Evolutionary conservation across 768 basidiomycete genomes (phyloP).

Genomic region (Cystoderma amianthinum): DNA sequence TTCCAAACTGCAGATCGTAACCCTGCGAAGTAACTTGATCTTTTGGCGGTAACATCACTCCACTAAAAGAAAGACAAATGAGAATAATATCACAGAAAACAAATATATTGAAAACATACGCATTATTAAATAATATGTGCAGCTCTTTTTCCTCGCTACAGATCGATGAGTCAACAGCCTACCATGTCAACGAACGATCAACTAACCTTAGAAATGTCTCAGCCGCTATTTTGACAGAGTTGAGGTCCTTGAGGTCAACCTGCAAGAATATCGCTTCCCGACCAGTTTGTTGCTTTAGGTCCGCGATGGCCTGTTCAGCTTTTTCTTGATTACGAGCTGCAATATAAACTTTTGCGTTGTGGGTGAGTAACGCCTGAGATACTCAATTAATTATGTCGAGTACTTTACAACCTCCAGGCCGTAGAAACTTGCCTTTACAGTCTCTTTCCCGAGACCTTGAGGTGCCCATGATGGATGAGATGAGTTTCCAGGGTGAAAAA

Average conservation of each 20-base stretch:
- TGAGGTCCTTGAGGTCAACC: conserved; percentile 35
- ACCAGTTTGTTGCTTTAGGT: conserved; percentile 43
- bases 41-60: conserved; percentile 38
- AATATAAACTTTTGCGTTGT: conserved; percentile 64
- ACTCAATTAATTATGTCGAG: background rate
- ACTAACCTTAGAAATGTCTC: conserved; percentile 31
- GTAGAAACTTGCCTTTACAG: conserved; percentile 33
- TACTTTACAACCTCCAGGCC: background rate
- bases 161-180: background rate
- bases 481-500: background rate
- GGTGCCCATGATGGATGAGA: background rate
- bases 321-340: no score
- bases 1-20: conserved; percentile 52
- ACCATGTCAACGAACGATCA: background rate
- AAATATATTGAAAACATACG: conserved; percentile 17
- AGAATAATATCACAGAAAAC: conserved; percentile 9
- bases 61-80: conserved; percentile 19
- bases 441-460: conserved; percentile 52
- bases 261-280: conserved; percentile 32
- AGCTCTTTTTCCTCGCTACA: conserved; percentile 33
- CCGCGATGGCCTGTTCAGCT: conserved; percentile 40
- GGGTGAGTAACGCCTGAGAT: conserved; percentile 38
- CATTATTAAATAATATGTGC: conserved; percentile 43
- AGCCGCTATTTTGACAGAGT: conserved; percentile 29
- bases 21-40: conserved; percentile 38